Evolutionary conservation across 164 flowering plant species (phyloP).

Genomic region (Brasenia schreberi): DNA sequence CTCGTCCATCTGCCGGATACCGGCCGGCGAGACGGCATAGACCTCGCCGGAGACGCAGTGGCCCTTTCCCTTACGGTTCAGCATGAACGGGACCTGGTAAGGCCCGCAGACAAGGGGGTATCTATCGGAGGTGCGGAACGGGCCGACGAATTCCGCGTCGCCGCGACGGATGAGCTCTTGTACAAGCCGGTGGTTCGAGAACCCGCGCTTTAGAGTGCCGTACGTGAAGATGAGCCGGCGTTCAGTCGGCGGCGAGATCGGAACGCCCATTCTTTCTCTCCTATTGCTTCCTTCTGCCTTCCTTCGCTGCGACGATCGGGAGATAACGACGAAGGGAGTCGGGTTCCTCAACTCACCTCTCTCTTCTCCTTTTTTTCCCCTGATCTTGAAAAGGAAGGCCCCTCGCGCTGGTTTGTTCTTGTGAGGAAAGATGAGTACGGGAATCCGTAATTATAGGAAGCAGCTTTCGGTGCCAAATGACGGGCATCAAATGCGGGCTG

Average conservation of each 20-base stretch:
- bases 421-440: too few species aligned
- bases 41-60: conserved; percentile 56
- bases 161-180: conserved; percentile 36
- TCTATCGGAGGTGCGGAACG: conserved; percentile 20
- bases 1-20: conserved; percentile 47
- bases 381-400: too few species aligned
- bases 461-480: too few species aligned
- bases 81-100: conserved; percentile 71
- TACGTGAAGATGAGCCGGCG: conserved; percentile 52
- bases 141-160: conserved; percentile 51
- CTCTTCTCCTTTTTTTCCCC: too few species aligned
- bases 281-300: background rate
- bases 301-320: background rate
- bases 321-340: background rate
- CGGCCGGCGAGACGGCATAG: conserved; percentile 54
- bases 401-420: too few species aligned
- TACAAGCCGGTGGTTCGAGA: conserved; percentile 65
- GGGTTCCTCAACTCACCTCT: too few species aligned
- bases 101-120: conserved; percentile 92
- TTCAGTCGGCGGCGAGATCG: background rate
- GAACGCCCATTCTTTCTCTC: background rate
- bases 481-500: too few species aligned
- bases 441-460: too few species aligned
- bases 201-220: conserved; percentile 77
- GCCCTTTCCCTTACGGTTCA: conserved; percentile 55